A percentile compares a stretch with the other conserved stretches of the same genome.
Conservation (phyloP, 306 rosid genomes). For the Ceratonia siliqua region DNA sequence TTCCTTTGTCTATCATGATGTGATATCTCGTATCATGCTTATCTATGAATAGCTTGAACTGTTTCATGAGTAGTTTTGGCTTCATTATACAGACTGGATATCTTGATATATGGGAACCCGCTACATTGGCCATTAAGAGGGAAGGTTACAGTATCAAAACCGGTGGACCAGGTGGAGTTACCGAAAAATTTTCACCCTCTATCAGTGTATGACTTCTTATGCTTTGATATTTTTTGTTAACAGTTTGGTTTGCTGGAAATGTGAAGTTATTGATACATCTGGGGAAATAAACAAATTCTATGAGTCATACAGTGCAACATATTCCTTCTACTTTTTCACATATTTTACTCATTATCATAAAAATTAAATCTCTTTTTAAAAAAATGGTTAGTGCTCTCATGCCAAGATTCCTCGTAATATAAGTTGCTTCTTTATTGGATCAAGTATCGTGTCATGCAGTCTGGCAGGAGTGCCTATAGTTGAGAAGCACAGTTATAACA, state of each 20-base stretch:
- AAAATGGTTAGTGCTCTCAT: background rate
- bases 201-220: slow-evolving; percentile 56
- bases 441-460: background rate
- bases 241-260: slow-evolving; percentile 1
- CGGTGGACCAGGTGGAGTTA: slow-evolving; percentile 60
- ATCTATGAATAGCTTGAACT: slow-evolving; percentile 16
- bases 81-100: slow-evolving; percentile 53
- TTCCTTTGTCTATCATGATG: slow-evolving; percentile 12
- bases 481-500: background rate
- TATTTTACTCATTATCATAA: background rate
- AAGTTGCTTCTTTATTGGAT: background rate
- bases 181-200: slow-evolving; percentile 69
- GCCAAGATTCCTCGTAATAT: background rate
- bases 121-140: slow-evolving; percentile 75
- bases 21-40: background rate
- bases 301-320: background rate
- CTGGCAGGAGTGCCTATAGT: background rate
- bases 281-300: slow-evolving; percentile 13
- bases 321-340: background rate
- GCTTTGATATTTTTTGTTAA: slow-evolving; percentile 29
- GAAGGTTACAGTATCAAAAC: slow-evolving; percentile 84
- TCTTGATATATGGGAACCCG: slow-evolving; percentile 79
- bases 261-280: slow-evolving; percentile 13
- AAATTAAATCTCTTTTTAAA: background rate
- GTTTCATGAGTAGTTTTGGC: slow-evolving; percentile 21